These are phyloP conservation scores for Monosporascus sp. DNA, from an alignment of 2,329 filamentous ascomycete genomes.

Conservation along the genomic window DNA sequence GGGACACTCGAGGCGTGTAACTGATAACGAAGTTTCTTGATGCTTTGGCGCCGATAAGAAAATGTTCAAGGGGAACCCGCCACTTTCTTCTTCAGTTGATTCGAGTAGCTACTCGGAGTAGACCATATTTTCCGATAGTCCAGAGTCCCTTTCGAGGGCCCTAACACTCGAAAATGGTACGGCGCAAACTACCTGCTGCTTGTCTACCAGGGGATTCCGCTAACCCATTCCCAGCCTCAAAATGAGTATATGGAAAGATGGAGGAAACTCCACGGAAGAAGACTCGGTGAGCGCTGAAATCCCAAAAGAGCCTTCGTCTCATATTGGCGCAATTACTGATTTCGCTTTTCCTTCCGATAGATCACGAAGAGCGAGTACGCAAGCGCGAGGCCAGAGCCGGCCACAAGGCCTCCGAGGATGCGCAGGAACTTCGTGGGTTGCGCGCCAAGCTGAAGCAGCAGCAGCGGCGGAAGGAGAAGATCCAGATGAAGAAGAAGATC, in stretches of 20 bases:
- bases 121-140: not conserved
- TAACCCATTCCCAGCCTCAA: conserved; percentile 56
- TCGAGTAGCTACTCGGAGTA: not conserved
- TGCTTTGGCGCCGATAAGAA: not conserved
- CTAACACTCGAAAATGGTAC: conserved; percentile 18
- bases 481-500: conserved; percentile 94
- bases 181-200: conserved; percentile 17
- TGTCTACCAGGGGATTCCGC: conserved; percentile 9
- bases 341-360: conserved; percentile 12
- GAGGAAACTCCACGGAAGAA: conserved; percentile 51
- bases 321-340: not conserved
- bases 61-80: not conserved
- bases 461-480: conserved; percentile 95
- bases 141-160: conserved; percentile 26
- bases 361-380: conserved; percentile 73
- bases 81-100: not conserved
- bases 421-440: conserved; percentile 88
- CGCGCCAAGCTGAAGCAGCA: conserved; percentile 90
- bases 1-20: not conserved
- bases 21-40: not conserved
- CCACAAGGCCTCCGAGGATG: conserved; percentile 82
- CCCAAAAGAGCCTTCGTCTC: not conserved
- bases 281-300: conserved; percentile 8
- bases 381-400: conserved; percentile 85
- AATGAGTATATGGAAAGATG: conserved; percentile 82